phyloP scores from a whole-genome alignment of 106 monocot species.

The Dendrobium nobile region DNA sequence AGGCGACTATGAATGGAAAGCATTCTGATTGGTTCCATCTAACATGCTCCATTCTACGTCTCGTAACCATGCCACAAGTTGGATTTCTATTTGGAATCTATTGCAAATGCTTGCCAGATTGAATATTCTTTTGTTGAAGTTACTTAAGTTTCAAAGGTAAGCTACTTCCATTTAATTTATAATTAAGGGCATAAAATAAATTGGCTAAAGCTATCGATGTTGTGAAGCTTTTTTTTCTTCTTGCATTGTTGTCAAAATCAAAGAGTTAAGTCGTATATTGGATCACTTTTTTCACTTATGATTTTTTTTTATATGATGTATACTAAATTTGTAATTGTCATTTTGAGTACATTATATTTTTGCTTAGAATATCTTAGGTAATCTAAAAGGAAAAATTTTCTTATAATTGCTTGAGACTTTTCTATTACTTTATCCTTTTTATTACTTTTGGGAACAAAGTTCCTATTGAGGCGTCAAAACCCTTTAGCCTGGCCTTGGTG shows the following conservation, averaged over 20 bases:
- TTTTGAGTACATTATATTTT: not conserved
- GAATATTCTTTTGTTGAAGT: not conserved
- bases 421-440: not conserved
- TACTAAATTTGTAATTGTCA: not conserved
- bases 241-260: not conserved
- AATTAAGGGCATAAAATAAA: not conserved
- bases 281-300: not conserved
- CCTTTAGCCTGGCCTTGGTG: not conserved
- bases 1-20: not conserved
- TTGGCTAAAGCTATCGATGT: not conserved
- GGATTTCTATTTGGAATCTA: not conserved
- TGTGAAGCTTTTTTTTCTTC: not conserved
- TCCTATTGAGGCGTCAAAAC: not conserved
- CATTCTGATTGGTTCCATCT: not conserved
- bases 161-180: not conserved
- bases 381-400: not conserved
- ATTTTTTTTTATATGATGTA: not conserved
- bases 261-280: not conserved
- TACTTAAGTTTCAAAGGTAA: not conserved
- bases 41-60: not conserved
- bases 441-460: not conserved
- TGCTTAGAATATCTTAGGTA: not conserved
- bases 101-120: not conserved
- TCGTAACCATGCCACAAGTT: not conserved
- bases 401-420: not conserved